phyloP scores from a whole-genome alignment of 169 alveolate genomes.

The Cystoisospora suis region DNA sequence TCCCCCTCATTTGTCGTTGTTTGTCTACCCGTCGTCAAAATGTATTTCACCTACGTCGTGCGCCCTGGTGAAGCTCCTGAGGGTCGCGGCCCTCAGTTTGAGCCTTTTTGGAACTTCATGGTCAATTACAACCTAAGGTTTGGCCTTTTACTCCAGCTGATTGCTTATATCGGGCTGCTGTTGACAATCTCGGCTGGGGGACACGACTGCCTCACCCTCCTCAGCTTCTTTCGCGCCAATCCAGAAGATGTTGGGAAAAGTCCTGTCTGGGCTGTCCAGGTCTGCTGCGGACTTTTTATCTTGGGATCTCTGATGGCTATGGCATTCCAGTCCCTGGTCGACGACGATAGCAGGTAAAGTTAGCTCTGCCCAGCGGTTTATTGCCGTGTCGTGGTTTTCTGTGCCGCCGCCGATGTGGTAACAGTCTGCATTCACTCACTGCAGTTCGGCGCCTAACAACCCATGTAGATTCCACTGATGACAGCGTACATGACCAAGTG shows the following conservation, averaged over 20 bases:
- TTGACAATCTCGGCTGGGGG: conserved; percentile 79
- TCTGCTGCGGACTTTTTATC: conserved; percentile 83
- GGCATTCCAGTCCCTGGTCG: conserved; percentile 86
- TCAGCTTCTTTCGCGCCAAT: conserved; percentile 81
- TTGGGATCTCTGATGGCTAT: conserved; percentile 81
- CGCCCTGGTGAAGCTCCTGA: conserved; percentile 95
- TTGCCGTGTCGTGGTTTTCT: no score
- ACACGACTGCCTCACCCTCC: conserved; percentile 80
- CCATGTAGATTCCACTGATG: no score
- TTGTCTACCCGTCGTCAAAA: conserved; percentile 62
- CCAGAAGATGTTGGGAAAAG: conserved; percentile 82
- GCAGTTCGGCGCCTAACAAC: no score
- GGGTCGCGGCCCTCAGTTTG: conserved; percentile 92
- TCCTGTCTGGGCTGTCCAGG: conserved; percentile 81
- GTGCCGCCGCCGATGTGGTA: no score
- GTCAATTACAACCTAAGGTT: conserved; percentile 87
- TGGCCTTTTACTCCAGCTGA: conserved; percentile 82
- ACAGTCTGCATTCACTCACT: no score
- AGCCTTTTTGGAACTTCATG: conserved; percentile 87
- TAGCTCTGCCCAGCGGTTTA: no score
- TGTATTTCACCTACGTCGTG: conserved; percentile 92
- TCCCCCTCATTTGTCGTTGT: background rate
- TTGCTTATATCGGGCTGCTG: conserved; percentile 73
- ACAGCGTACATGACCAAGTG: no score
- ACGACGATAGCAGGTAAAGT: conserved; percentile 84